Evolutionary conservation across 306 rosid genomes (phyloP), one percentile per base, ranked within the genome.

Genomic region (Lathyrus oleraceus): DNA sequence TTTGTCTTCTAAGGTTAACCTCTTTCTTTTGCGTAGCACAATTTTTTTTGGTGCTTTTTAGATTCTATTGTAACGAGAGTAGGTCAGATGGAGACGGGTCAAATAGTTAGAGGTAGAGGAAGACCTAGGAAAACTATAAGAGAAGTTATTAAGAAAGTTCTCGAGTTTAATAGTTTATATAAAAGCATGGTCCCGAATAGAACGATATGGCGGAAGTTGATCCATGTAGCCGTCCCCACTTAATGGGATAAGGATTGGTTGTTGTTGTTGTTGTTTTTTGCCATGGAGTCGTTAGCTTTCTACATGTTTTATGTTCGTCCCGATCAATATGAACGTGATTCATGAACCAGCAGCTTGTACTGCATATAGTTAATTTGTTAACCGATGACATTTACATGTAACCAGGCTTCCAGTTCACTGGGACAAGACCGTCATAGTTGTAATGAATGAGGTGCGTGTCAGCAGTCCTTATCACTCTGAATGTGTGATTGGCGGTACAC

Each of bases 391-490:
- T 73, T 76, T 35, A 20, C 56, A 35, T 77, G 25, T 70, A 64
- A 73, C 58, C 87, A 94, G 99, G 88, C 99, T 94, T 80, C 99
- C 99, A 10, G 99, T 94, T 45, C 92, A 91, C 62, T 94, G 99
- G 99, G 99, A 94, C 83, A 89, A 89, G 89, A 89, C 97, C 25
- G 86, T 74, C 61, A 94, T 94, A 75, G 95, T 94, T 85, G 99
- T 94, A 81, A 85, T 94, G 99, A 86, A 94, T 53, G 95, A 87
- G 77, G 97, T 94, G 49, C 92, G 97, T 10, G 97, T 94, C 27
- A 56, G 87, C 87, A 89, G 92, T 67, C 99, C 99, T 17, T 94
- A 94, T 83, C 87, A 82, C 64, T 79, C 97, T 3, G 99, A 91
- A 66, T 91, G 91, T 77, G 99, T 94, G 68, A 77, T 78, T 75